phyloP scores from a whole-genome alignment of 768 basidiomycete species.

The Pleurotus platypus region DNA sequence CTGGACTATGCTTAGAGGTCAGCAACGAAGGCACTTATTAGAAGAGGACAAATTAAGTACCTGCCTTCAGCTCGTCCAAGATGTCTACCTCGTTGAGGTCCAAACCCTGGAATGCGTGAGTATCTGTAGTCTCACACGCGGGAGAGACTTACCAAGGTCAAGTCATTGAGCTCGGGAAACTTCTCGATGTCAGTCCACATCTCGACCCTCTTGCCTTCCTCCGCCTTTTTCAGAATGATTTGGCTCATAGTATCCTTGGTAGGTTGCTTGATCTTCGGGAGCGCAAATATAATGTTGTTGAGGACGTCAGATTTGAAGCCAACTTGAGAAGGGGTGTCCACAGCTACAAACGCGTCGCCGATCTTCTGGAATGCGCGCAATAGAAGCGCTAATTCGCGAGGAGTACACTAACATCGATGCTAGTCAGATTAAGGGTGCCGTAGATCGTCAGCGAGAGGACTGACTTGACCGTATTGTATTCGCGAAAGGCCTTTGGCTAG shows the following conservation, averaged over 20 bases:
- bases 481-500: constrained; percentile 82
- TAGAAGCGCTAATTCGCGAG: constrained; percentile 74
- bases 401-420: constrained; percentile 55
- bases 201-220: constrained; percentile 59
- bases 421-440: not conserved
- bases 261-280: constrained; percentile 62
- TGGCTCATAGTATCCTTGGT: constrained; percentile 49
- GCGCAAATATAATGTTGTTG: constrained; percentile 61
- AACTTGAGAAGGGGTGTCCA: constrained; percentile 37
- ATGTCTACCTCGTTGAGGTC: constrained; percentile 68
- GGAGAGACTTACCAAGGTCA: constrained; percentile 42
- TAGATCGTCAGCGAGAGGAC: constrained; percentile 10
- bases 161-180: constrained; percentile 52
- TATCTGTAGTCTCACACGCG: constrained; percentile 1
- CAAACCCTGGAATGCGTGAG: constrained; percentile 47
- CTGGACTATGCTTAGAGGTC: constrained; percentile 45
- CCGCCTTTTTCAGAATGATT: constrained; percentile 60
- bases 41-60: constrained; percentile 27
- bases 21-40: not conserved
- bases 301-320: constrained; percentile 66
- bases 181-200: constrained; percentile 60
- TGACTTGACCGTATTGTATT: constrained; percentile 88
- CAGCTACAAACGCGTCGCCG: constrained; percentile 54
- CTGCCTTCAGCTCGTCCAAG: constrained; percentile 63
- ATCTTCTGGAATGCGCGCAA: constrained; percentile 75